Percentiles rank a stretch among this genome's conserved stretches.
Conservation (phyloP, 2,329 filamentous ascomycete species). For the Elsinoe batatas region DNA sequence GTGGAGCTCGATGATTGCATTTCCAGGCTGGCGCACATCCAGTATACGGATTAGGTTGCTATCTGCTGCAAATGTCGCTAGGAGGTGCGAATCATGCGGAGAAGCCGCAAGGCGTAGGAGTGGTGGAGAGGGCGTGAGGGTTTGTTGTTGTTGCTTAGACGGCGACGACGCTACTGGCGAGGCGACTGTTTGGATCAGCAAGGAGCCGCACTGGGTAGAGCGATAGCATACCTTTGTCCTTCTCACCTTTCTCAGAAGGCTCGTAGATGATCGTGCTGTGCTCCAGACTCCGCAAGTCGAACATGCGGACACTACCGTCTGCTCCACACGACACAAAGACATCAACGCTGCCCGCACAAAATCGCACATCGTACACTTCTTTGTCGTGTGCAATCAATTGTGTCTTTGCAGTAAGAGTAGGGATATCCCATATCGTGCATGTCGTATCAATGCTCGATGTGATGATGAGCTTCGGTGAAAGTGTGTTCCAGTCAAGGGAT, state of each 20-base stretch:
- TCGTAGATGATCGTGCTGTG: constrained; percentile 99
- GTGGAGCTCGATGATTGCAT: constrained; percentile 84
- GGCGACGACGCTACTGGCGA: constrained; percentile 53
- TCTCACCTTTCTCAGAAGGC: constrained; percentile 71
- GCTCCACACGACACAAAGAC: constrained; percentile 97
- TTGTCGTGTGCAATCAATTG: constrained; percentile 98
- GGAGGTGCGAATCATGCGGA: constrained; percentile 86
- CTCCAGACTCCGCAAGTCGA: constrained; percentile 89
- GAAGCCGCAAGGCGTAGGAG: constrained; percentile 77
- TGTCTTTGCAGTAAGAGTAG: constrained; percentile 92
- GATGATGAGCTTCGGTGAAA: constrained; percentile 94
- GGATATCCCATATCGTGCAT: constrained; percentile 99
- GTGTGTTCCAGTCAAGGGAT: constrained; percentile 94
- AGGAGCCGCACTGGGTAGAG: not conserved
- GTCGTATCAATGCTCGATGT: constrained; percentile 98
- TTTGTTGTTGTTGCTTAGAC: constrained; percentile 56
- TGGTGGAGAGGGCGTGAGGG: constrained; percentile 54
- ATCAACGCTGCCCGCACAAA: constrained; percentile 96
- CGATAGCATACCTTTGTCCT: constrained; percentile 33
- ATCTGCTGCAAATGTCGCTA: constrained; percentile 95
- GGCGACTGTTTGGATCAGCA: constrained; percentile 24
- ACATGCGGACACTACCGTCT: constrained; percentile 97
- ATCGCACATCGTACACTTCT: constrained; percentile 95
- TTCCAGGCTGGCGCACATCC: constrained; percentile 90
- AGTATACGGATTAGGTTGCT: constrained; percentile 88